These are phyloP conservation scores for Zea mays DNA, from an alignment of 176 grass and related monocot species.

Conservation along the genomic window Zm-B73-REFERENCE-NAM-5.0 NC_050103.1:153506001-153506500, in stretches of 20 bases:
- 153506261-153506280: background rate
- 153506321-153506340: background rate
- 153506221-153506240: background rate
- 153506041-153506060: background rate
- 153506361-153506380: background rate
- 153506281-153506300: too few species aligned
- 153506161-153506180: background rate
- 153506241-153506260: too few species aligned
- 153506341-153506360: background rate
- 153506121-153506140: too few species aligned
- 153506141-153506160: background rate
- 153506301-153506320: too few species aligned
- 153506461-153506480: background rate
- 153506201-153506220: background rate
- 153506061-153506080: background rate
- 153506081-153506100: background rate
- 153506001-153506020: too few species aligned
- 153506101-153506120: background rate
- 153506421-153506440: background rate
- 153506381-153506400: background rate
- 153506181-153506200: background rate
- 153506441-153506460: slow-evolving; percentile 1
- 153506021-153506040: background rate
- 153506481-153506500: too few species aligned
- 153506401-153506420: background rate